Evolutionary conservation across 1,284 basidiomycete genomes (phyloP).

Genomic region (Cerioporus squamosus): DNA sequence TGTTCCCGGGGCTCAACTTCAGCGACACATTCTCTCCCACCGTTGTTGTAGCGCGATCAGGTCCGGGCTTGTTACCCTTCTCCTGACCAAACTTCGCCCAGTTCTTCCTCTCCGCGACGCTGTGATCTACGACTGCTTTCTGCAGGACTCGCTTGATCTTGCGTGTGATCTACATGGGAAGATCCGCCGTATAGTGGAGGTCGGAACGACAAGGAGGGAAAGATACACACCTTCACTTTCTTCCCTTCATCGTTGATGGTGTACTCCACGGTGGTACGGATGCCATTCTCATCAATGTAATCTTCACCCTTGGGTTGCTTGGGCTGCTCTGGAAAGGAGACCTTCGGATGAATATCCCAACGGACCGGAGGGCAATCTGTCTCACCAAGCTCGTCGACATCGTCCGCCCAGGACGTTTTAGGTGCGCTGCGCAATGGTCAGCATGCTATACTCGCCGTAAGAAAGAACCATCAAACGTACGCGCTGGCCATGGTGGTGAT

Average conservation of each 20-base stretch:
- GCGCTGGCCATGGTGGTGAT: constrained; percentile 18
- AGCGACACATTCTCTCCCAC: constrained; percentile 91
- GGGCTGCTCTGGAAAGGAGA: constrained; percentile 36
- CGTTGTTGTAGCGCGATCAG: constrained; percentile 94
- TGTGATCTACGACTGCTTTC: constrained; percentile 92
- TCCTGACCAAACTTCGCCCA: constrained; percentile 97
- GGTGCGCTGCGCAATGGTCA: constrained; percentile 21
- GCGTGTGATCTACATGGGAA: constrained; percentile 70
- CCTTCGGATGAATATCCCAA: too few relatives aligned
- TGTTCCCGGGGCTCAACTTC: constrained; percentile 87
- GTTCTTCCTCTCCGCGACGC: constrained; percentile 90
- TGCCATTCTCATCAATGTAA: constrained; percentile 86
- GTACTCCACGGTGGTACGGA: constrained; percentile 87
- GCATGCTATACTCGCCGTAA: neutral
- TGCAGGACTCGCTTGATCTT: constrained; percentile 88
- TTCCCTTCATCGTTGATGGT: constrained; percentile 91
- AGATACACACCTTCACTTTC: constrained; percentile 83
- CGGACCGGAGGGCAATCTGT: neutral
- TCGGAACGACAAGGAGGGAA: neutral
- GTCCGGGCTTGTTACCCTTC: constrained; percentile 86
- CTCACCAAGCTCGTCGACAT: constrained; percentile 76
- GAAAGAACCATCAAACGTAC: constrained; percentile 2
- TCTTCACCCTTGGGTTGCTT: constrained; percentile 56
- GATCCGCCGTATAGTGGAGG: neutral
- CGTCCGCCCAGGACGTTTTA: constrained; percentile 85